Evolutionary conservation across 208 protist genomes (phyloP).

Genomic region (Trypanosomatidae sp.): DNA sequence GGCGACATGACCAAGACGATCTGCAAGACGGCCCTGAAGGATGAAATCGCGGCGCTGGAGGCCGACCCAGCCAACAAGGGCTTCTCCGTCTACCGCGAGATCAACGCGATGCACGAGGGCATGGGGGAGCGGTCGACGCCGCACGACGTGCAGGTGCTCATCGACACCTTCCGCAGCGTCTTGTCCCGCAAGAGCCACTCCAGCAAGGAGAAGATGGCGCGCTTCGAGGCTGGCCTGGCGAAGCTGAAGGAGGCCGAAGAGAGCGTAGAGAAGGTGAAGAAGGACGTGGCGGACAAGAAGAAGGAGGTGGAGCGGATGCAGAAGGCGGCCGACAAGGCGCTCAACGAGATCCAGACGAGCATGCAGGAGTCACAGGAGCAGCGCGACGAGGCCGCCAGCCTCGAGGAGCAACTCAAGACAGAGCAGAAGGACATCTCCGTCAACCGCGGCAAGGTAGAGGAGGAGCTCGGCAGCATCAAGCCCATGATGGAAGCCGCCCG

Average conservation of each 20-base stretch:
- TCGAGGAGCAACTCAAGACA: constrained; percentile 85
- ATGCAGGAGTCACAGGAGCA: constrained; percentile 95
- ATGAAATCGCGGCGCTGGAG: constrained; percentile 69
- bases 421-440: constrained; percentile 88
- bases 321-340: constrained; percentile 91
- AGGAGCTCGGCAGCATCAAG: constrained; percentile 92
- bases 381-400: constrained; percentile 83
- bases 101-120: constrained; percentile 84
- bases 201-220: constrained; percentile 70
- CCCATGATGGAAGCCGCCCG: constrained; percentile 95
- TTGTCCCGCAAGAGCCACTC: constrained; percentile 73
- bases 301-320: constrained; percentile 93
- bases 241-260: constrained; percentile 95
- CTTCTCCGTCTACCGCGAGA: constrained; percentile 82
- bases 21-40: constrained; percentile 76
- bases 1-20: constrained; percentile 80
- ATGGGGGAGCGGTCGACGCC: constrained; percentile 72
- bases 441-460: constrained; percentile 87
- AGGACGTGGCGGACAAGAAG: constrained; percentile 88
- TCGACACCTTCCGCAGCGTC: constrained; percentile 83
- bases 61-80: constrained; percentile 61
- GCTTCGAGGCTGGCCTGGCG: constrained; percentile 88
- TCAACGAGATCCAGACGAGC: constrained; percentile 94
- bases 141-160: constrained; percentile 82
- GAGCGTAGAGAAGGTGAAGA: constrained; percentile 91